Base-by-base conservation (phyloP, 805 yeast genomes). In the Kuraishia cidri region DNA sequence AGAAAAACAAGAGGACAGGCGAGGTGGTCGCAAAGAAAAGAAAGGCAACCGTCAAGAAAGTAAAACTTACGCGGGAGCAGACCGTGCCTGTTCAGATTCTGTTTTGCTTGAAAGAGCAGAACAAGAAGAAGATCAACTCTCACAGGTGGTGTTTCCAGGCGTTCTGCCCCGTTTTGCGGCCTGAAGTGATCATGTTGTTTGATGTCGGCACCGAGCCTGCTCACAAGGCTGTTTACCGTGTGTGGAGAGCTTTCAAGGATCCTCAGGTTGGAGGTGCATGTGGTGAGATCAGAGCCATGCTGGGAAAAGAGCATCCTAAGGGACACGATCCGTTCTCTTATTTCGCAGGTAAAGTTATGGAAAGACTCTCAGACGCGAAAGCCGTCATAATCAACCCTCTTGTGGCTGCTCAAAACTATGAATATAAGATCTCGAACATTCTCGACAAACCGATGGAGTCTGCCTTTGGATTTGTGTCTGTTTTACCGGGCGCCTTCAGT, bases 81-180 rank as follows among this genome's bases (percentile, higher is more conserved):
- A 67, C 69, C 14, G 72, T 77, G 3, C 98, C 98, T 0, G 80
- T 87, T 8, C 97, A 90, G 55, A 62, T 92, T 56, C 54, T 90
- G 18, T 88, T 88, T 54, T 90, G 96, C 47, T 60, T 90, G 47
- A 90, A 90, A 51, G 97, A 90, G 49, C 75, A 78, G 49, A 90
- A 90, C 54, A 76, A 81, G 44, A 78, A 82, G 51, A 90, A 90
- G 50, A 90, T 90, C 54, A 90, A 90, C 56, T 86, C 96, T 3
- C 98, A 90, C 58, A 72, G 97, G 46, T 90, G 98, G 98, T 87
- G 94, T 20, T 78, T 90, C 58, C 92, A 90, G 55, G 94, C 95
- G 2, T 85, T 90, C 61, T 84, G 87, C 9, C 83, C 88, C 22
- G 66, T 81, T 20, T 59, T 90, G 34, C 68, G 81, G 33, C 97